These are phyloP conservation scores for Teratosphaeria gauchensis DNA, from an alignment of 2,329 filamentous ascomycete species.

Conservation along the genomic window DNA sequence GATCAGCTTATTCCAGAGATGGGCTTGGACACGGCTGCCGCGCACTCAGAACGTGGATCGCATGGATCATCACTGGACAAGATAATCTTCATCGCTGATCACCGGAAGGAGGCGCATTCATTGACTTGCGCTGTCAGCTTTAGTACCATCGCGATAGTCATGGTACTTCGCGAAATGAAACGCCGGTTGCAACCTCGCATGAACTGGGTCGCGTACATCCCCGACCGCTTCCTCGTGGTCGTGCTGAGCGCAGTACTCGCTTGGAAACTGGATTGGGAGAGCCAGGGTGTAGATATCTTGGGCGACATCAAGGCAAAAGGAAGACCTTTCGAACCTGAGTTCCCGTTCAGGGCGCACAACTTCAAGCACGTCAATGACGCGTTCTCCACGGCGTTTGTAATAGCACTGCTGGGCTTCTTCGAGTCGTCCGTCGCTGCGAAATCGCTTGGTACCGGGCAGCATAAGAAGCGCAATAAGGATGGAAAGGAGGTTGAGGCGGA, in stretches of 20 bases:
- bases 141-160: slow-evolving; percentile 75
- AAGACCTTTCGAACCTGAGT: slow-evolving; percentile 68
- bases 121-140: slow-evolving; percentile 70
- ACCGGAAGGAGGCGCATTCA: slow-evolving; percentile 57
- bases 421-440: slow-evolving; percentile 95
- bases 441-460: slow-evolving; percentile 58
- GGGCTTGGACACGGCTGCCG: slow-evolving; percentile 60
- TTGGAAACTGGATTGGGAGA: slow-evolving; percentile 67
- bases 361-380: slow-evolving; percentile 76
- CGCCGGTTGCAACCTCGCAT: slow-evolving; percentile 68
- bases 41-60: slow-evolving; percentile 50
- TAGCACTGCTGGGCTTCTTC: slow-evolving; percentile 94
- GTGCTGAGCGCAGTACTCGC: slow-evolving; percentile 73
- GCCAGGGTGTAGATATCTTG: slow-evolving; percentile 70
- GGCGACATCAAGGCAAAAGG: slow-evolving; percentile 67
- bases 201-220: slow-evolving; percentile 74
- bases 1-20: slow-evolving; percentile 90
- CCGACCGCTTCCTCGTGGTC: slow-evolving; percentile 84
- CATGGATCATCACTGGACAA: slow-evolving; percentile 86
- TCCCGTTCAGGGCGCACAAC: slow-evolving; percentile 68
- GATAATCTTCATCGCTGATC: slow-evolving; percentile 63
- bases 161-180: slow-evolving; percentile 76
- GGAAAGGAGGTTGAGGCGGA: not conserved
- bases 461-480: slow-evolving; percentile 33
- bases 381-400: slow-evolving; percentile 85